These are phyloP conservation scores for Lagenidium giganteum DNA, from an alignment of 352 stramenopile species.

Conservation along the genomic window DNA sequence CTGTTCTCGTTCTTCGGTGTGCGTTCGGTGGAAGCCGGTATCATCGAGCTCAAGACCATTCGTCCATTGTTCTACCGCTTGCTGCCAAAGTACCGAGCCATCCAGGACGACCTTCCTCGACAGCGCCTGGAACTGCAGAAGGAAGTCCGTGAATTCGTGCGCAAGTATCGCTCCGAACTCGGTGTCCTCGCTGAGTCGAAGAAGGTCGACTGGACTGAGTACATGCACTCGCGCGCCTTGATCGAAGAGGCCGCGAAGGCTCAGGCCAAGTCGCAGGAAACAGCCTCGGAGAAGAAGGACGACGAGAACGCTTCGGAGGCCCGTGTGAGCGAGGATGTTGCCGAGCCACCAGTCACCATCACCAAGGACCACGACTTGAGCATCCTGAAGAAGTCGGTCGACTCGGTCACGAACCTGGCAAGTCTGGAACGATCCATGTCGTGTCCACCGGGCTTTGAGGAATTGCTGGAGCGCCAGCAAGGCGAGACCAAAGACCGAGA, in stretches of 20 bases:
- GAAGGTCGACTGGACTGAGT: conserved; percentile 80
- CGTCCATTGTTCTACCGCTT: conserved; percentile 79
- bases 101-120: conserved; percentile 69
- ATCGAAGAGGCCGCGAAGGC: conserved; percentile 26
- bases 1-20: conserved; percentile 88
- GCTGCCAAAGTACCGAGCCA: conserved; percentile 70
- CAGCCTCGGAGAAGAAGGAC: conserved; percentile 4
- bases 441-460: conserved; percentile 62
- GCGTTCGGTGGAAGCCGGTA: conserved; percentile 80
- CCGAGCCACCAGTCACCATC: conserved; percentile 46
- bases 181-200: conserved; percentile 63
- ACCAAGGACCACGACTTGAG: conserved; percentile 77
- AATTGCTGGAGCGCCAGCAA: conserved; percentile 45
- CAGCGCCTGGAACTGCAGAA: conserved; percentile 65
- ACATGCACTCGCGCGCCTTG: conserved; percentile 69
- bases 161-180: conserved; percentile 55
- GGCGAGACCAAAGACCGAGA: too few relatives aligned
- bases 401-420: conserved; percentile 63
- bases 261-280: too few relatives aligned
- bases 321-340: conserved; percentile 21
- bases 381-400: conserved; percentile 69
- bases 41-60: conserved; percentile 86
- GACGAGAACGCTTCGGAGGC: background rate
- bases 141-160: conserved; percentile 72
- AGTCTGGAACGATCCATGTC: conserved; percentile 72